These are phyloP conservation scores for Cytospora schulzeri DNA, from an alignment of 2,329 filamentous ascomycete species.

Conservation along the genomic window DNA sequence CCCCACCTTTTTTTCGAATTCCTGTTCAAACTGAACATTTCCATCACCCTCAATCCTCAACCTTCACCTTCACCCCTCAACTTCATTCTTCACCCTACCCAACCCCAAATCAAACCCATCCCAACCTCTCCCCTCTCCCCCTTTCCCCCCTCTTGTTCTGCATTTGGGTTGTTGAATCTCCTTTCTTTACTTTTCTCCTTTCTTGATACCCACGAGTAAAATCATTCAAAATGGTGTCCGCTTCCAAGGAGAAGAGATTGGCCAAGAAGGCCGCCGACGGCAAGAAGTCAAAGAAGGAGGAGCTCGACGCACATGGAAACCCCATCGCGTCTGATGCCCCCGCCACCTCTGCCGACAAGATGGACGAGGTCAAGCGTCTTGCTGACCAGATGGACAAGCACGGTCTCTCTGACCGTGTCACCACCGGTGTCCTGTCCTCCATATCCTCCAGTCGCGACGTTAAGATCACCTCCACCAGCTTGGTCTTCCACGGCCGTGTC, in stretches of 20 bases:
- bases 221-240: conserved; percentile 61
- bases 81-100: conserved; percentile 8
- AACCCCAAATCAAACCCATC: conserved; percentile 19
- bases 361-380: conserved; percentile 82
- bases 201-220: conserved; percentile 5
- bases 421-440: conserved; percentile 92
- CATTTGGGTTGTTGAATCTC: neutral
- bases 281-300: conserved; percentile 76
- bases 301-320: conserved; percentile 64
- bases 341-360: conserved; percentile 71
- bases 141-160: neutral
- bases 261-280: conserved; percentile 73
- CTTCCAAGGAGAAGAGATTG: conserved; percentile 72
- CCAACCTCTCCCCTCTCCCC: neutral
- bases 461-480: conserved; percentile 90
- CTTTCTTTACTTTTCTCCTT: neutral
- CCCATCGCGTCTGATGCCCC: conserved; percentile 61
- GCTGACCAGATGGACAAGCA: conserved; percentile 93
- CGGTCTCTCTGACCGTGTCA: conserved; percentile 95
- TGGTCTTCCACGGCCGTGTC: conserved; percentile 97
- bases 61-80: conserved; percentile 1
- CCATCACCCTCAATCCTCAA: conserved; percentile 1
- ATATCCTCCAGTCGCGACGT: conserved; percentile 85
- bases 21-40: conserved; percentile 9
- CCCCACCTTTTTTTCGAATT: conserved; percentile 12